Percentiles rank a stretch among this genome's conserved stretches.
phyloP scores from a whole-genome alignment of 2,329 filamentous ascomycete genomes.

The Orbilia oligospora region DNA sequence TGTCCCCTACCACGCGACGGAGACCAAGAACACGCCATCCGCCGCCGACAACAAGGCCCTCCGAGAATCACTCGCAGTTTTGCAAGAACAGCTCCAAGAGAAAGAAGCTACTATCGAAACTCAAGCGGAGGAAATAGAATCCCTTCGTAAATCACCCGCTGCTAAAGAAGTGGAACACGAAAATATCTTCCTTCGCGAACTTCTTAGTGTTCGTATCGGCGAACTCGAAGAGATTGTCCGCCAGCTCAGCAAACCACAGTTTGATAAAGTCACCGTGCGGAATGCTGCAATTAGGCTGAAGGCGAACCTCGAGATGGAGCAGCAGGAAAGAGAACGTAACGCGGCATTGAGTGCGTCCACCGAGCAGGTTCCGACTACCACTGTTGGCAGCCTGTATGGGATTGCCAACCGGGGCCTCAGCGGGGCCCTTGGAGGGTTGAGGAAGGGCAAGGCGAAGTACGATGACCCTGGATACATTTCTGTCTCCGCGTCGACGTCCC shows the following conservation, averaged over 20 bases:
- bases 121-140: conserved; percentile 79
- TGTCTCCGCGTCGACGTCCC: conserved; percentile 55
- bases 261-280: conserved; percentile 83
- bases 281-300: conserved; percentile 93
- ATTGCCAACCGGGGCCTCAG: conserved; percentile 46
- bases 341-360: conserved; percentile 41
- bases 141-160: conserved; percentile 82
- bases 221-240: conserved; percentile 93
- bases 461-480: conserved; percentile 60
- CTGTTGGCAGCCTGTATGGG: conserved; percentile 54
- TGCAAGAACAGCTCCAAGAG: conserved; percentile 96
- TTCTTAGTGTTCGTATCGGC: conserved; percentile 88
- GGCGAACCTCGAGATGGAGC: conserved; percentile 97
- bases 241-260: conserved; percentile 80
- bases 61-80: conserved; percentile 93
- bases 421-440: conserved; percentile 48
- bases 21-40: conserved; percentile 67
- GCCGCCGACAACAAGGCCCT: conserved; percentile 85
- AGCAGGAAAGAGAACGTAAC: conserved; percentile 87
- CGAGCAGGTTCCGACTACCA: conserved; percentile 38
- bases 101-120: conserved; percentile 91
- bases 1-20: conserved; percentile 57
- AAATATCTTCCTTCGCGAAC: conserved; percentile 93
- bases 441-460: conserved; percentile 50
- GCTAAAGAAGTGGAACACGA: conserved; percentile 93